These are phyloP conservation scores for Thozetella sp. DNA, from an alignment of 495 filamentous ascomycete genomes.

Conservation along the genomic window DNA sequence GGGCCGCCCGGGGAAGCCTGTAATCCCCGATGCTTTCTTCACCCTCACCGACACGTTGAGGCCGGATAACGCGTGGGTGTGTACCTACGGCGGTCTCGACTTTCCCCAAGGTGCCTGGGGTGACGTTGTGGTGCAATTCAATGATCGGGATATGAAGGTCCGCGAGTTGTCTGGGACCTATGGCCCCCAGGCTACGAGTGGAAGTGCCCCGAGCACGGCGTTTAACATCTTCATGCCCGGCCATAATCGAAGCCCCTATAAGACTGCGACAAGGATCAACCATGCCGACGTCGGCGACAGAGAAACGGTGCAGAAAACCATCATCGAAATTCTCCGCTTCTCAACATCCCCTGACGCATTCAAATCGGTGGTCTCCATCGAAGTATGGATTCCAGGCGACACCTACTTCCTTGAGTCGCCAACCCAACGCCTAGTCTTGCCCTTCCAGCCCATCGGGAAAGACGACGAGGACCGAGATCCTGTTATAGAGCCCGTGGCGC, in stretches of 20 bases:
- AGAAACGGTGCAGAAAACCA: not conserved
- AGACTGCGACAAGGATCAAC: not conserved
- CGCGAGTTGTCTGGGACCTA: not conserved
- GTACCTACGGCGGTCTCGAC: slow-evolving; percentile 20
- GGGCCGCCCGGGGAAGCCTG: slow-evolving; percentile 19
- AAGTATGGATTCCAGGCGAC: not conserved
- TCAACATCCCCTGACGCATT: not conserved
- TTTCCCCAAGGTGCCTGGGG: slow-evolving; percentile 11
- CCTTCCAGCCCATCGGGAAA: not conserved
- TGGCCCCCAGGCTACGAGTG: not conserved
- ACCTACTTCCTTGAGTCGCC: not conserved
- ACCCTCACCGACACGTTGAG: not conserved
- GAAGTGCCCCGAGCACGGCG: not conserved
- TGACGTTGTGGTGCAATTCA: slow-evolving; percentile 1
- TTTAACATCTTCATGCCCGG: not conserved
- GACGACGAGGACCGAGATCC: not conserved
- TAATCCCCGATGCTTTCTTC: slow-evolving; percentile 21
- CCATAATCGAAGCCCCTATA: not conserved
- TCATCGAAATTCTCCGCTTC: not conserved
- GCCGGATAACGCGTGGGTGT: not conserved
- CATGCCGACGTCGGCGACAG: not conserved
- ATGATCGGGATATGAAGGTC: not conserved
- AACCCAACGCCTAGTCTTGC: not conserved
- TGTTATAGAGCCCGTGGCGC: too few species aligned
- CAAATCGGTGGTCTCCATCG: not conserved